Base-by-base conservation (phyloP, 2,329 filamentous ascomycete species). In the Aureobasidium musti region DNA sequence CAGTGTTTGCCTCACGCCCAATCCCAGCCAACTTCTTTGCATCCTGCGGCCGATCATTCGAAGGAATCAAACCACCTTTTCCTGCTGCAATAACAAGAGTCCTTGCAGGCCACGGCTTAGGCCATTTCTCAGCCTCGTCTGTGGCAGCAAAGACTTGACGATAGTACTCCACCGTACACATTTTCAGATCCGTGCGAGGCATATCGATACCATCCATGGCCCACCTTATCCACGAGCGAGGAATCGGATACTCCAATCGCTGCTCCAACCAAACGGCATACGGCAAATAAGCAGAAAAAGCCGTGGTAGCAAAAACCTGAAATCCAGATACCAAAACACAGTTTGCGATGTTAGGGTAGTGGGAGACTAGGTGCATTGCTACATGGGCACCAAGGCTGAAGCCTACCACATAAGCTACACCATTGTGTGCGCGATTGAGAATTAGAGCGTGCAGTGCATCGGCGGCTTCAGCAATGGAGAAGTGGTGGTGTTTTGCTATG, bases 381-480 rank as follows among this genome's bases (percentile, higher is more conserved):
- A 61, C 57, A 41, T 49, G 43, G 17, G 57, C 57, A 14, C 57
- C 57, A 3, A 61, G 41, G n/a, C 57, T 61, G 43, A 61, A 61
- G 43, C 57, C 57, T n/a, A 61, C 57, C 3, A 61, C 6, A 49
- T 49, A 61, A 26, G 43, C 57, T 1, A 47, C 28, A 5, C n/a
- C 21, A n/a, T 26, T 23, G 30, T 61, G 57, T 5, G 57, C 57
- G n/a, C 57, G 57, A 1, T 17, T 23, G 57, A 61, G 43, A n/a
- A 61, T 23, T 5, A 61, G 30, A 23, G 17, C 2, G 30, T 26
- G 41, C 1, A 61, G 30, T 33, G 43, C 28, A 10, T 11, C 28
- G 0, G 57, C 41, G 14, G 57, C 57, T 8, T 23, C 11, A 2
- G 11, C 0, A 3, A 49, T 19, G 30, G 57, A 49, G 30, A 61